phyloP scores from a whole-genome alignment of 495 filamentous ascomycete genomes.

The Podospora pseudocomata region DNA sequence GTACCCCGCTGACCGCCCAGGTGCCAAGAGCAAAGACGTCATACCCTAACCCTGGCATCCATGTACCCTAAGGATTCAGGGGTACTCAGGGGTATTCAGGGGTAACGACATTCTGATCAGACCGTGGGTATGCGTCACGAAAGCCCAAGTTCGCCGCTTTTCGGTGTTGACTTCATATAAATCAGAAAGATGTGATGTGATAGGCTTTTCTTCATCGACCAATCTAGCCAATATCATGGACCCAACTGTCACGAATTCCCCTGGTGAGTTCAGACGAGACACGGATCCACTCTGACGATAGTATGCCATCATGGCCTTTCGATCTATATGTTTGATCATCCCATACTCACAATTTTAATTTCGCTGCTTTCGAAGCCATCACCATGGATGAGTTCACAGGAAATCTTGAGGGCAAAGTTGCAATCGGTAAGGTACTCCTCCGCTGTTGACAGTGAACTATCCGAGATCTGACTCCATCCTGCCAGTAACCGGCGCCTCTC shows the following conservation, averaged over 20 bases:
- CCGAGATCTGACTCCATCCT: background rate
- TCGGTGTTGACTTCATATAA: too few relatives aligned
- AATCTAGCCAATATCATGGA: too few relatives aligned
- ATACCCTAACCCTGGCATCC: conserved; percentile 16
- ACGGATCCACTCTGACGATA: background rate
- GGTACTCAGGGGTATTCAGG: background rate
- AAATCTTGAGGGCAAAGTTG: background rate
- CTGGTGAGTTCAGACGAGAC: background rate
- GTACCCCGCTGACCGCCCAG: background rate
- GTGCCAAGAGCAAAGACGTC: background rate
- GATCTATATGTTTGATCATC: background rate
- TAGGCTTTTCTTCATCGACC: background rate
- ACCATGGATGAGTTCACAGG: background rate
- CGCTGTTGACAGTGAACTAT: background rate
- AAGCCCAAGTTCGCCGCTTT: too few relatives aligned
- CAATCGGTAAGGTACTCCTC: background rate
- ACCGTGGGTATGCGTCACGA: too few relatives aligned
- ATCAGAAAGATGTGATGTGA: too few relatives aligned
- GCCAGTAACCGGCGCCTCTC: background rate
- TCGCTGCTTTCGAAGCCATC: background rate
- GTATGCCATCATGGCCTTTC: background rate
- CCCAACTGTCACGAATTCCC: too few relatives aligned
- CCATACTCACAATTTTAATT: background rate
- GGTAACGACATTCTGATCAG: background rate
- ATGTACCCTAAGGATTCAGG: background rate